A percentile compares a stretch with the other conserved stretches of the same genome.
These are phyloP conservation scores for Aethionema arabicum DNA, from an alignment of 345 rosid genomes.

Conservation along the genomic window DNA sequence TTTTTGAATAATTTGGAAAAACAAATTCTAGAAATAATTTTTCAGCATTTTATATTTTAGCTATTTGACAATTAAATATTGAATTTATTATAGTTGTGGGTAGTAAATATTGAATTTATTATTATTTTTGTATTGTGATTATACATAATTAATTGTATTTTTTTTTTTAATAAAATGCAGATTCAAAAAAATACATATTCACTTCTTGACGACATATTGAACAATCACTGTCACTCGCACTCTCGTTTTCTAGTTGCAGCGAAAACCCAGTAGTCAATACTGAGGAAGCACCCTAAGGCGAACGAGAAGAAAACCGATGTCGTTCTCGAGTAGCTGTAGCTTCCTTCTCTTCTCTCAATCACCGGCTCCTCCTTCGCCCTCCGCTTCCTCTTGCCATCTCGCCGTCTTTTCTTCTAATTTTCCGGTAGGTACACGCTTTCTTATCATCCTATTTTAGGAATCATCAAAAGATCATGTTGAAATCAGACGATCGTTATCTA, in stretches of 20 bases:
- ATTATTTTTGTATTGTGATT: too few species aligned
- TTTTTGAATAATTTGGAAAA: too few species aligned
- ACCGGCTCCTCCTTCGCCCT: constrained; percentile 10
- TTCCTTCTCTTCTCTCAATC: constrained; percentile 31
- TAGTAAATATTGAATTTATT: too few species aligned
- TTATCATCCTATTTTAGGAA: background rate
- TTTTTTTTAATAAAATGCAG: too few species aligned
- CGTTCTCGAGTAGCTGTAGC: constrained; percentile 15
- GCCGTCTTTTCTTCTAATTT: constrained; percentile 20
- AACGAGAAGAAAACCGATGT: constrained; percentile 9
- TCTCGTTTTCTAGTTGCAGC: background rate
- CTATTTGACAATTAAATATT: too few species aligned
- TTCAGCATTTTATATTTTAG: too few species aligned
- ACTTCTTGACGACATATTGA: too few species aligned
- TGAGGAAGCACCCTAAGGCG: constrained; percentile 4
- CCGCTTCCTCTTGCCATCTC: constrained; percentile 24
- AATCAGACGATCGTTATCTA: background rate
- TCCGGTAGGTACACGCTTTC: constrained; percentile 19
- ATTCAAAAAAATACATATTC: too few species aligned
- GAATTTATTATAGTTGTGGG: too few species aligned
- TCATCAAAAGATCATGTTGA: background rate
- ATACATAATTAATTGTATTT: too few species aligned
- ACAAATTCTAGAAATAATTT: too few species aligned
- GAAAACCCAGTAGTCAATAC: background rate
- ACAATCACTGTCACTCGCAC: too few species aligned